Conservation (phyloP, 441 rosid species). For the Mallotus repandus region DNA sequence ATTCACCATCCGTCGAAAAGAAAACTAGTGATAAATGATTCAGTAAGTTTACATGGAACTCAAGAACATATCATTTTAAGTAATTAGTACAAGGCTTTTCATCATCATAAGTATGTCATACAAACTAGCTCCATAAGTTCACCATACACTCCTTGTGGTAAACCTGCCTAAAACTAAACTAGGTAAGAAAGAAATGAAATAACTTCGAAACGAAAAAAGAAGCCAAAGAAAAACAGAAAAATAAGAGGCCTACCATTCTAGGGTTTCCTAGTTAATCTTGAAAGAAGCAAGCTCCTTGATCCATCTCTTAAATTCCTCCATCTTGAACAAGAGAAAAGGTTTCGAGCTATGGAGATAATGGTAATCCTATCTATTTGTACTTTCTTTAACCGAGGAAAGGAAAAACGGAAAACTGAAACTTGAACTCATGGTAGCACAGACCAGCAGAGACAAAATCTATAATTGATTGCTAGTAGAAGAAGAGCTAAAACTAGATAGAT, state of each 20-base stretch:
- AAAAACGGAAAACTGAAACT: slow-evolving; percentile 27
- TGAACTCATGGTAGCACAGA: slow-evolving; percentile 23
- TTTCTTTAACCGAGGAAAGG: slow-evolving; percentile 24
- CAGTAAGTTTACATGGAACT: background rate
- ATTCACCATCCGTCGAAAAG: background rate
- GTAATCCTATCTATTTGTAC: slow-evolving; percentile 2
- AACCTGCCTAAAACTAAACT: slow-evolving; percentile 28
- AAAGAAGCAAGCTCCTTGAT: slow-evolving; percentile 14
- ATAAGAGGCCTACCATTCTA: slow-evolving; percentile 25
- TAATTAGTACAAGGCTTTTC: slow-evolving; percentile 14
- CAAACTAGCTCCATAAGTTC: slow-evolving; percentile 24
- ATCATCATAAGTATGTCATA: slow-evolving; percentile 19
- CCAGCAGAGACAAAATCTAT: slow-evolving; percentile 28
- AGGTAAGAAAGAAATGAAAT: background rate
- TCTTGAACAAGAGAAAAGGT: slow-evolving; percentile 12
- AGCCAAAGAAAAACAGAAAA: background rate
- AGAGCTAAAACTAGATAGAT: slow-evolving; percentile 76
- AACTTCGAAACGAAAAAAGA: slow-evolving; percentile 4
- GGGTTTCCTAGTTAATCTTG: slow-evolving; percentile 37
- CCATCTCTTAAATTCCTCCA: slow-evolving; percentile 18
- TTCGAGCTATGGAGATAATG: slow-evolving; percentile 19
- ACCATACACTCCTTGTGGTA: slow-evolving; percentile 28
- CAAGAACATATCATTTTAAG: background rate
- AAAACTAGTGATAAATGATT: background rate
- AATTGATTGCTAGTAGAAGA: slow-evolving; percentile 55